Base-by-base conservation (phyloP, 495 filamentous ascomycete genomes). In the Penicillium chermesinum region DNA sequence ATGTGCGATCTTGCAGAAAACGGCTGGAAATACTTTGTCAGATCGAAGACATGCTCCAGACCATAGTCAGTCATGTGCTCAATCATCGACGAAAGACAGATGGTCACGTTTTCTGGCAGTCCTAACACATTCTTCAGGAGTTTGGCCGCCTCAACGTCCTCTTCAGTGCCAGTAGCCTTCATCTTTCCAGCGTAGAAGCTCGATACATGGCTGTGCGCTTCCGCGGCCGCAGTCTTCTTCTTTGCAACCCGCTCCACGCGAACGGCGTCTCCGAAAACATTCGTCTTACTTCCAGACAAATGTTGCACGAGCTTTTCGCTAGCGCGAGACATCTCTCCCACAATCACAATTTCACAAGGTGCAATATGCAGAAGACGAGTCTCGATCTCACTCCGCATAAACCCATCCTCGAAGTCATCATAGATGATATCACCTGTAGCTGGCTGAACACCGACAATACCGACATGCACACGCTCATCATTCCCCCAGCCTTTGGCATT, bases 351-450 rank as follows among this genome's bases (percentile, higher is more conserved):
- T 67, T 99, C 93, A 66, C 93, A 96, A 1, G 93, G 93, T 1
- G 91, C 87, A 52, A 99, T 94, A 62, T 99, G 93, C 14, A 99
- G 73, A 17, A 99, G 71, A 34, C 93, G 75, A 0, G 93, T 97
- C 68, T 99, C 93, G 38, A 97, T 87, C 59, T 99, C 93, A 47
- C 87, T 89, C 36, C 93, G 78, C 94, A 97, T 99, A 67, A 97
- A 99, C 2, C 94, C 89, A 57, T 99, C 93, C 55, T 96, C 89
- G 54, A 99, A 99, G 36, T 87, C 83, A 61, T 99, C 93, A 54
- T 96, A 93, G 46, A 97, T 88, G 48, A 99, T 87, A 58, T 97
- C 93, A 37, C 93, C 93, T 0, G 94, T 97, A 0, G 88, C 86
- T 17, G 93, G 93, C 54, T 99, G 93, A 1, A 99, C 93, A 18